phyloP scores from a whole-genome alignment of 2,329 filamentous ascomycete species.

The Chaetothyriales sp. region DNA sequence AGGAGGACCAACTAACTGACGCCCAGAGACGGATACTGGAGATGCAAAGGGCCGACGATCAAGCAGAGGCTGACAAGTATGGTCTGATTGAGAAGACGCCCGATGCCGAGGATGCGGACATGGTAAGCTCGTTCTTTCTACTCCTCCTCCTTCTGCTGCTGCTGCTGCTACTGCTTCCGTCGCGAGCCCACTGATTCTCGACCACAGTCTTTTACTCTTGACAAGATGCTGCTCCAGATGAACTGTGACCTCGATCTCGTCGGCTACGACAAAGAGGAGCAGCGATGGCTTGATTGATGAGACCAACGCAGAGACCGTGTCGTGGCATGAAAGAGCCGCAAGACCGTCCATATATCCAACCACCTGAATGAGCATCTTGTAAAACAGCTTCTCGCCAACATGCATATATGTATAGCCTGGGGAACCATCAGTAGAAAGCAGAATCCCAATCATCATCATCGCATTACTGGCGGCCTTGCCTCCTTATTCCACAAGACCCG shows the following conservation, averaged over 20 bases:
- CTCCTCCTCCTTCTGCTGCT: slow-evolving; percentile 3
- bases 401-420: too few relatives aligned
- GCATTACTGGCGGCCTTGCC: slow-evolving; percentile 77
- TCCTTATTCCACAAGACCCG: slow-evolving; percentile 96
- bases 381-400: background rate
- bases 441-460: slow-evolving; percentile 37
- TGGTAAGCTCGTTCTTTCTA: slow-evolving; percentile 5
- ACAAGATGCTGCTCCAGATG: slow-evolving; percentile 51
- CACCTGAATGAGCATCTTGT: too few relatives aligned
- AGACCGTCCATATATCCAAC: too few relatives aligned
- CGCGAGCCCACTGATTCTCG: slow-evolving; percentile 11
- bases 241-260: slow-evolving; percentile 49
- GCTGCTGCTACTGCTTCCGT: slow-evolving; percentile 8
- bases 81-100: slow-evolving; percentile 19
- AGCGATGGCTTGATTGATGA: slow-evolving; percentile 46
- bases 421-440: background rate
- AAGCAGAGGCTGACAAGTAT: slow-evolving; percentile 28
- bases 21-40: slow-evolving; percentile 24
- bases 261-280: slow-evolving; percentile 43
- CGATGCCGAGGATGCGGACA: slow-evolving; percentile 18
- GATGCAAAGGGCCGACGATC: slow-evolving; percentile 27
- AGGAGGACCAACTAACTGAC: slow-evolving; percentile 26
- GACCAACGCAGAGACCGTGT: too few relatives aligned
- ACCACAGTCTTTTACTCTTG: slow-evolving; percentile 49
- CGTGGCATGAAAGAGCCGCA: too few relatives aligned